Evolutionary conservation across 371 early-diverging fungal species (phyloP).

Genomic region (Batkoa obscura): DNA sequence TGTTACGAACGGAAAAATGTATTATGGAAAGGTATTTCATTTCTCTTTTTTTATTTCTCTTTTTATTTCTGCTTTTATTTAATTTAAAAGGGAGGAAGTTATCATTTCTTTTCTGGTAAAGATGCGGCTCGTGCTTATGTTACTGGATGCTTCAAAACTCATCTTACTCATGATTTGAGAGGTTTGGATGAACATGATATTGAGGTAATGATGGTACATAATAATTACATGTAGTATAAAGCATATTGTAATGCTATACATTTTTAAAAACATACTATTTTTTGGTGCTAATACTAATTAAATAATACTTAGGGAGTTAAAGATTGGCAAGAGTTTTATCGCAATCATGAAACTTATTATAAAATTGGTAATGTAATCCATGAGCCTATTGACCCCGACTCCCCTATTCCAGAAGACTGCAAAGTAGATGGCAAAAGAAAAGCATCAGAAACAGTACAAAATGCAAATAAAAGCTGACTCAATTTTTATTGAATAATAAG

Average conservation of each 20-base stretch:
- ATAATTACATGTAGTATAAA: background rate
- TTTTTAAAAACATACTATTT: too few species aligned
- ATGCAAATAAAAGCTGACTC: background rate
- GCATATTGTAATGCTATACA: too few species aligned
- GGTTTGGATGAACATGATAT: slow-evolving; percentile 54
- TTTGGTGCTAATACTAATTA: background rate
- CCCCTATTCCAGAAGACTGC: slow-evolving; percentile 62
- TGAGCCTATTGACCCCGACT: slow-evolving; percentile 52
- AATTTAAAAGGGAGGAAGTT: slow-evolving; percentile 39
- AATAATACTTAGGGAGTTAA: slow-evolving; percentile 28
- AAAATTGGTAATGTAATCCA: slow-evolving; percentile 66
- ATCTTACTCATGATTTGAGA: slow-evolving; percentile 82
- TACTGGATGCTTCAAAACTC: slow-evolving; percentile 82
- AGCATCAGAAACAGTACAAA: background rate
- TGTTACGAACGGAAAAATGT: slow-evolving; percentile 43
- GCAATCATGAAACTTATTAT: slow-evolving; percentile 61
- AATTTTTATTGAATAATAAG: background rate
- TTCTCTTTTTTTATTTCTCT: slow-evolving; percentile 70
- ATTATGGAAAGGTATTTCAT: slow-evolving; percentile 44
- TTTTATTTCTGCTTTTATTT: slow-evolving; percentile 23
- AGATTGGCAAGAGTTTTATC: slow-evolving; percentile 80
- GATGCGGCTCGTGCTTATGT: slow-evolving; percentile 87
- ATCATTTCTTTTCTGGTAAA: slow-evolving; percentile 76
- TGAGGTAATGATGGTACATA: slow-evolving; percentile 19
- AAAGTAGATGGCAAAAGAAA: slow-evolving; percentile 9